Evolutionary conservation across 805 yeast species (phyloP).

Genomic region (Pichia membranifaciens): DNA sequence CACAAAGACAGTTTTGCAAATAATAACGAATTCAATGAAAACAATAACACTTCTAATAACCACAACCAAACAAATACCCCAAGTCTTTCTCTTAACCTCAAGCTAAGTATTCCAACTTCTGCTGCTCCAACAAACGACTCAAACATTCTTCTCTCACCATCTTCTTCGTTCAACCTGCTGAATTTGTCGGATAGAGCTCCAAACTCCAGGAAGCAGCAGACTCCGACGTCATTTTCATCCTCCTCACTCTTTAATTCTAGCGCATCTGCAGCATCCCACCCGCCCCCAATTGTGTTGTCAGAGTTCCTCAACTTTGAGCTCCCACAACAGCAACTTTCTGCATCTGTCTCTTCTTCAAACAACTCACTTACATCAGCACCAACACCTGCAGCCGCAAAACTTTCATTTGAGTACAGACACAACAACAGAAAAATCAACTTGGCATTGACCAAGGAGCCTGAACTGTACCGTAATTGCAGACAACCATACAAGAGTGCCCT

Average conservation of each 20-base stretch:
- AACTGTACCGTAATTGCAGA: neutral
- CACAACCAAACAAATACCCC: no score
- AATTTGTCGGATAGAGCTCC: conserved; percentile 1
- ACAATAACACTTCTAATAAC: neutral
- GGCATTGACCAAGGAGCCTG: conserved; percentile 22
- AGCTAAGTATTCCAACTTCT: neutral
- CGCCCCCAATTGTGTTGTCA: conserved; percentile 2
- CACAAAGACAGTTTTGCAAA: neutral
- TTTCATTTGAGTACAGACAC: conserved; percentile 25
- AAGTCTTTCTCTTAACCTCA: neutral
- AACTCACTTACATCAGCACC: neutral
- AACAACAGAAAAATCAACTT: conserved; percentile 25
- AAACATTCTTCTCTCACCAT: conserved; percentile 11
- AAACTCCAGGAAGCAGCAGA: neutral
- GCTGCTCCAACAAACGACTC: conserved; percentile 9
- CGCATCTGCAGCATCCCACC: neutral
- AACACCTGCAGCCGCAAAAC: neutral
- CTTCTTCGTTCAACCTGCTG: conserved; percentile 14
- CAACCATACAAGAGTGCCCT: conserved; percentile 20
- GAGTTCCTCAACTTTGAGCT: conserved; percentile 5
- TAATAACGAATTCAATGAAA: neutral
- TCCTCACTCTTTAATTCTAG: neutral
- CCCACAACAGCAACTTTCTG: conserved; percentile 1
- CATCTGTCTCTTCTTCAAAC: neutral
- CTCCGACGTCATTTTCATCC: neutral